A percentile compares a stretch with the other conserved stretches of the same genome.
phyloP scores from a whole-genome alignment of 2,329 filamentous ascomycete genomes.

The Catunica adiposa region DNA sequence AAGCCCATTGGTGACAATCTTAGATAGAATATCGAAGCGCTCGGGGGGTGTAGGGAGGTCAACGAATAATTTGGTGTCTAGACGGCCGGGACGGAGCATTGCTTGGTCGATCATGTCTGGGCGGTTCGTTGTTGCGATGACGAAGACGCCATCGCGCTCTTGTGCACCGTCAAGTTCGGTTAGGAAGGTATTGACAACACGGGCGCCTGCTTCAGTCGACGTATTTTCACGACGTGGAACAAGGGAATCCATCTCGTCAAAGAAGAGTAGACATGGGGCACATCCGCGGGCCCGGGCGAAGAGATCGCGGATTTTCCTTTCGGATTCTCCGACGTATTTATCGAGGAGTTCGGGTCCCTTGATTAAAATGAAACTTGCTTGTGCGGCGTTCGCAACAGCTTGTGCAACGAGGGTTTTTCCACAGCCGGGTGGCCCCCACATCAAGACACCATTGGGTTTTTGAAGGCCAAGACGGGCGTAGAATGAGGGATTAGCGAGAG shows the following conservation, averaged over 20 bases:
- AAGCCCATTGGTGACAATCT: conserved; percentile 36
- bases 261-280: conserved; percentile 89
- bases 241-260: conserved; percentile 89
- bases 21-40: conserved; percentile 69
- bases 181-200: conserved; percentile 87
- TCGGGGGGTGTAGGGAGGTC: conserved; percentile 67
- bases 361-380: conserved; percentile 95
- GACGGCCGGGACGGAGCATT: conserved; percentile 77
- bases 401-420: conserved; percentile 94
- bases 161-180: conserved; percentile 83
- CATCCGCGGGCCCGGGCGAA: conserved; percentile 77
- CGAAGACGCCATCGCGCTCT: conserved; percentile 70
- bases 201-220: conserved; percentile 64
- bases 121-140: conserved; percentile 87
- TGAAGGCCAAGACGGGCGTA: conserved; percentile 66
- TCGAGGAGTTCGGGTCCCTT: conserved; percentile 93
- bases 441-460: conserved; percentile 69
- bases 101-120: conserved; percentile 94
- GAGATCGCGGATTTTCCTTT: conserved; percentile 80
- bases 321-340: conserved; percentile 94
- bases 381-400: conserved; percentile 85
- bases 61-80: conserved; percentile 79
- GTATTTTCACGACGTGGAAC: conserved; percentile 68
- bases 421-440: conserved; percentile 93
- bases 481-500: conserved; percentile 65